Evolutionary conservation across 1,284 basidiomycete species (phyloP).

Genomic region (Mycosarcoma mackinlayi): DNA sequence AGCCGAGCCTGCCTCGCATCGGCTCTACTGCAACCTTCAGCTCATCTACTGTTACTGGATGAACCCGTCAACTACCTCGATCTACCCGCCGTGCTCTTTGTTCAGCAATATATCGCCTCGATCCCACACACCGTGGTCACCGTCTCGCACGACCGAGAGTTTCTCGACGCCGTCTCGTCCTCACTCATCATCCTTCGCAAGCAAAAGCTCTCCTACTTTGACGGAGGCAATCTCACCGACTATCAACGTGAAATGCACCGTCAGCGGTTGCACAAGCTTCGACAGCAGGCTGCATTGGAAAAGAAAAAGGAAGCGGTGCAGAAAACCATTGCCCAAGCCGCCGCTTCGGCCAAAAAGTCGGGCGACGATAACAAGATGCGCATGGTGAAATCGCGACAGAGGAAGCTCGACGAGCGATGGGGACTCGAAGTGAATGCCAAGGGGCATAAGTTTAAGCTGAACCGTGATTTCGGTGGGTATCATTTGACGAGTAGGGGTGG

Average conservation of each 20-base stretch:
- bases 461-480: constrained; percentile 73
- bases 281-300: constrained; percentile 74
- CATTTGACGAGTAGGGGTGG: constrained; percentile 71
- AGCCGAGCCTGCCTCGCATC: constrained; percentile 73
- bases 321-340: constrained; percentile 71
- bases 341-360: constrained; percentile 73
- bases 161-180: constrained; percentile 76
- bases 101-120: constrained; percentile 73
- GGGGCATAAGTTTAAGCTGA: constrained; percentile 75
- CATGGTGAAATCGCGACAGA: constrained; percentile 75
- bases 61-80: constrained; percentile 72
- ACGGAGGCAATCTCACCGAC: constrained; percentile 74
- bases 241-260: constrained; percentile 74
- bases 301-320: constrained; percentile 73
- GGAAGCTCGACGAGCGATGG: constrained; percentile 75
- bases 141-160: constrained; percentile 79
- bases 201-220: constrained; percentile 74
- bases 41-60: constrained; percentile 70
- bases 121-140: constrained; percentile 73
- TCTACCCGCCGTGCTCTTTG: constrained; percentile 69
- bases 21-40: constrained; percentile 69
- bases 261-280: constrained; percentile 71
- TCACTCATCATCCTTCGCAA: constrained; percentile 77
- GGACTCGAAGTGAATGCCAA: constrained; percentile 73
- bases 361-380: constrained; percentile 76